Percentiles rank a stretch among this genome's conserved stretches.
Conservation (phyloP, 768 basidiomycete genomes). For the Pulveroboletus sp. region DNA sequence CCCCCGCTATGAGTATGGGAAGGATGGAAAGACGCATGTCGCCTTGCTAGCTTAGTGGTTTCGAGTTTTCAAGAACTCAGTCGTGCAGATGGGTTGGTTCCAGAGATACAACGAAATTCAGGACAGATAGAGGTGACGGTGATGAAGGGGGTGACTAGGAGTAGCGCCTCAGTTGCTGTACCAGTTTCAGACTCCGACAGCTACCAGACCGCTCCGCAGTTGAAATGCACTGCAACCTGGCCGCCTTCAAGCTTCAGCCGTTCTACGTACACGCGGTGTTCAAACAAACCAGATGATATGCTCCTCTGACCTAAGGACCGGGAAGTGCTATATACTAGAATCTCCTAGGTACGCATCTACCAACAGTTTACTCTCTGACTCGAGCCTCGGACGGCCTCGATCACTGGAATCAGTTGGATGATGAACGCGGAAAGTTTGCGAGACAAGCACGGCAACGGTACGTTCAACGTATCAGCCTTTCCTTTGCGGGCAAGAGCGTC, state of each 20-base stretch:
- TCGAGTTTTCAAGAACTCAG: background rate
- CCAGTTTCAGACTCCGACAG: slow-evolving; percentile 25
- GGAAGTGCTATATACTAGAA: too few species aligned
- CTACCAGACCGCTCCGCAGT: slow-evolving; percentile 8
- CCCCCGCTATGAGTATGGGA: slow-evolving; percentile 36
- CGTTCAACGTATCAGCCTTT: background rate
- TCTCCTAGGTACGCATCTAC: too few species aligned
- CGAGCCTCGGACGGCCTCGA: background rate
- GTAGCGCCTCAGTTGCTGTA: slow-evolving; percentile 1
- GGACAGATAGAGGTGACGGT: background rate
- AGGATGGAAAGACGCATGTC: slow-evolving; percentile 38
- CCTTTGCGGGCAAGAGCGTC: background rate
- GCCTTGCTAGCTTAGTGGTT: background rate
- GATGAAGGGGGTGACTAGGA: background rate
- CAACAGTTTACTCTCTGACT: slow-evolving; percentile 1
- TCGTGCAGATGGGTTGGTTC: background rate
- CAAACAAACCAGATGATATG: too few species aligned
- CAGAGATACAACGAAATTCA: background rate
- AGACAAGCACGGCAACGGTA: background rate
- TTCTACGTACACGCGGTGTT: too few species aligned
- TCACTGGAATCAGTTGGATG: background rate
- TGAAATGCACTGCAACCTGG: background rate
- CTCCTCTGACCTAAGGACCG: too few species aligned
- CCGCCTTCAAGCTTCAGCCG: background rate
- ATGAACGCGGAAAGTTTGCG: background rate